Conservation (phyloP, 75 land plant species). For the Azolla pinnata region DNA sequence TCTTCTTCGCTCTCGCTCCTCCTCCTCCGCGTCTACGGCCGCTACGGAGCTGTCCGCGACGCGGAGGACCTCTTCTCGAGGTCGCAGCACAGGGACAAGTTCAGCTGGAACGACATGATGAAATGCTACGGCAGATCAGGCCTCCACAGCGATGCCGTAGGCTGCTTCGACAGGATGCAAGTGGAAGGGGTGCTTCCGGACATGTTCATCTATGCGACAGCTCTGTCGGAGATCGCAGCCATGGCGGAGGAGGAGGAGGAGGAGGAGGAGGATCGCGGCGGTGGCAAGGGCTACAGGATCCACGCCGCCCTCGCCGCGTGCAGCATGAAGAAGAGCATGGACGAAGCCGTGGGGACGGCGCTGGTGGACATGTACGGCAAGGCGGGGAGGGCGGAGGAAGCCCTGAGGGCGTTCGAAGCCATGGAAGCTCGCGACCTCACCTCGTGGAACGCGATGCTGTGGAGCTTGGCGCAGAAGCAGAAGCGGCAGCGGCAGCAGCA, state of each 20-base stretch:
- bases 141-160: background rate
- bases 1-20: too few relatives aligned
- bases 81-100: background rate
- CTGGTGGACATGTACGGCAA: too few relatives aligned
- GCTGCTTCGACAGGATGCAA: background rate
- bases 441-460: constrained; percentile 20
- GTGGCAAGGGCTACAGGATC: background rate
- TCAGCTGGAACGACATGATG: background rate
- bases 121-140: background rate
- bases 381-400: background rate
- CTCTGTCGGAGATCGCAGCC: background rate
- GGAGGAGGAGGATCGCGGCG: background rate
- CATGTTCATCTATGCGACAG: background rate
- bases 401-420: background rate
- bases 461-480: background rate
- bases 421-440: background rate
- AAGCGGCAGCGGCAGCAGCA: too few relatives aligned
- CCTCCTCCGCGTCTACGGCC: background rate
- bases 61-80: background rate
- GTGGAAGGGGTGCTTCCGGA: background rate
- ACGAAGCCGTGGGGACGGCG: background rate
- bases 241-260: too few relatives aligned
- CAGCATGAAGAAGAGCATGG: background rate
- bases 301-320: background rate
- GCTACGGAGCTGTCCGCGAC: background rate